Evolutionary conservation across 164 flowering plant genomes (phyloP).

Genomic region (Euptelea pleiosperma): DNA sequence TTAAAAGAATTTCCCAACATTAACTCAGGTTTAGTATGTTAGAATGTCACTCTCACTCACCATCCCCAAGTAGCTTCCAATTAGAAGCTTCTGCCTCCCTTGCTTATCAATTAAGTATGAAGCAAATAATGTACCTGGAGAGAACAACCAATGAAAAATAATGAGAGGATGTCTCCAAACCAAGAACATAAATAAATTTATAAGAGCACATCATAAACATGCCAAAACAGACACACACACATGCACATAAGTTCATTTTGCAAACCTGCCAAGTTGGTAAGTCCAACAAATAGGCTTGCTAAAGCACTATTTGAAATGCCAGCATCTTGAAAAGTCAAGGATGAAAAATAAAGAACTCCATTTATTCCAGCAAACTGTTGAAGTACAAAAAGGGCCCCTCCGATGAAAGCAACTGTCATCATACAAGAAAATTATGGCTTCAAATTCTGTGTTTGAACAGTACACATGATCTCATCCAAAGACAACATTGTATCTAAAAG

Average conservation of each 20-base stretch:
- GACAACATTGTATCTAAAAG: too few relatives aligned
- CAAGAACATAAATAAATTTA: too few relatives aligned
- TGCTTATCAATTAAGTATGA: constrained; percentile 63
- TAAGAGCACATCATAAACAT: neutral
- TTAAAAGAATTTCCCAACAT: neutral
- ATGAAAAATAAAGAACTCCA: constrained; percentile 84
- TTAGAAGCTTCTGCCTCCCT: constrained; percentile 73
- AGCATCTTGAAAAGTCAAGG: constrained; percentile 71
- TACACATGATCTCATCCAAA: too few relatives aligned
- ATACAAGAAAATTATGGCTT: constrained; percentile 10
- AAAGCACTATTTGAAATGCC: constrained; percentile 59
- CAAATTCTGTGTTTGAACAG: neutral
- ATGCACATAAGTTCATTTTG: neutral
- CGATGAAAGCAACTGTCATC: constrained; percentile 70
- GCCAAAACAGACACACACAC: neutral
- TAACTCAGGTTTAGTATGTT: neutral
- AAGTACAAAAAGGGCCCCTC: constrained; percentile 72
- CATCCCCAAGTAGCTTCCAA: constrained; percentile 90
- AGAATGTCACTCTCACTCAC: constrained; percentile 32
- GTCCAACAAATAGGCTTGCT: constrained; percentile 67
- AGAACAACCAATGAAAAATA: constrained; percentile 12
- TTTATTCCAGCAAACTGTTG: constrained; percentile 91
- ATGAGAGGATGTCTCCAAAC: constrained; percentile 9
- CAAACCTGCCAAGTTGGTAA: constrained; percentile 78
- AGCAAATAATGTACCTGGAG: constrained; percentile 67